Percentiles rank a stretch among this genome's conserved stretches.
phyloP scores from a whole-genome alignment of 2,329 filamentous ascomycete species.

The Apiospora kogelbergensis region DNA sequence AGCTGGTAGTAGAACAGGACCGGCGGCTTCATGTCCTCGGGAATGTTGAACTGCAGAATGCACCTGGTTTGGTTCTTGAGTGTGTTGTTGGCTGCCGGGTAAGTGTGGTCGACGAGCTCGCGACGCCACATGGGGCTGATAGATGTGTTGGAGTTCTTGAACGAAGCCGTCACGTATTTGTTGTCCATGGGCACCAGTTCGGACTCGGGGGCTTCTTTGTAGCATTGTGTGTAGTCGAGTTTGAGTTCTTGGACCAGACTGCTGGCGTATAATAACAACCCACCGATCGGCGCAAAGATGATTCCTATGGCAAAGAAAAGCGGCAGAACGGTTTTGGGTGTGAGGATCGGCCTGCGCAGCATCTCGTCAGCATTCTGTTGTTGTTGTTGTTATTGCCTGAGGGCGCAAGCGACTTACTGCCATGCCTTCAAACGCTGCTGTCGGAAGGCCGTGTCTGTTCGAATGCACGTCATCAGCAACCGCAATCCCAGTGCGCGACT shows the following conservation, averaged over 20 bases:
- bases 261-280: conserved; percentile 82
- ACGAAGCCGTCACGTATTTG: conserved; percentile 64
- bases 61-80: conserved; percentile 48
- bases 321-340: conserved; percentile 71
- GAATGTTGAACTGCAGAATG: conserved; percentile 75
- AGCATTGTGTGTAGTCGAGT: conserved; percentile 87
- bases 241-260: conserved; percentile 85
- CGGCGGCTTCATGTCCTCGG: conserved; percentile 75
- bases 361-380: neutral
- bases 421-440: conserved; percentile 98
- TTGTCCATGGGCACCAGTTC: conserved; percentile 56
- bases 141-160: conserved; percentile 54
- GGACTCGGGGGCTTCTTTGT: conserved; percentile 49
- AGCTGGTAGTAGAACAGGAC: conserved; percentile 94
- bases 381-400: neutral
- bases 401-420: conserved; percentile 68
- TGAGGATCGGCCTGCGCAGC: conserved; percentile 77
- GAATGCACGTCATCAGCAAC: conserved; percentile 5
- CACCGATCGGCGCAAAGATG: conserved; percentile 92
- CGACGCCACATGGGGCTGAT: conserved; percentile 38
- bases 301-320: conserved; percentile 76
- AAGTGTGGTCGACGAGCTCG: conserved; percentile 36
- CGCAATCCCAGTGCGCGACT: conserved; percentile 1
- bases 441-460: conserved; percentile 78
- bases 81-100: conserved; percentile 30